Percentiles rank a stretch among this genome's conserved stretches.
These are phyloP conservation scores for Rachicladosporium sp. DNA, from an alignment of 2,329 filamentous ascomycete species.

Conservation along the genomic window DNA sequence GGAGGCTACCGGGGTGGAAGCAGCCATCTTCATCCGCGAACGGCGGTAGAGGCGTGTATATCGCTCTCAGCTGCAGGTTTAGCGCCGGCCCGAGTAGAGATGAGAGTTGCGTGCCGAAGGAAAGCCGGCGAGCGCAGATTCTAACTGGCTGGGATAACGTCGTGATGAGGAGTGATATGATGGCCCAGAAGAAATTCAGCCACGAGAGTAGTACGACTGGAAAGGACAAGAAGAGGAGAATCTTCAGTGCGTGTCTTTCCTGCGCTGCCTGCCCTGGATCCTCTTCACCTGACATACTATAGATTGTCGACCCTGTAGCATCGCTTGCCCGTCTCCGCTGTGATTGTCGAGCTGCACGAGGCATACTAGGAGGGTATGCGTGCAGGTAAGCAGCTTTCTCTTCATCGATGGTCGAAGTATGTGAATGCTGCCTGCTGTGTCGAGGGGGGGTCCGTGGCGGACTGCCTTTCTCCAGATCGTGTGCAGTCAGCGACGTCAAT, in stretches of 20 bases:
- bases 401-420: constrained; percentile 11
- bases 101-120: constrained; percentile 39
- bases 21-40: constrained; percentile 25
- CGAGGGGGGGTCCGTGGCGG: constrained; percentile 6
- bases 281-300: constrained; percentile 20
- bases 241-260: constrained; percentile 31
- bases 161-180: constrained; percentile 39
- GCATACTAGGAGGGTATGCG: constrained; percentile 6
- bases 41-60: constrained; percentile 29
- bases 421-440: constrained; percentile 7
- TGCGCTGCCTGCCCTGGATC: constrained; percentile 27
- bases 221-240: constrained; percentile 40
- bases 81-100: constrained; percentile 42
- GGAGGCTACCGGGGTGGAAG: constrained; percentile 32
- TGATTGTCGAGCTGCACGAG: constrained; percentile 3
- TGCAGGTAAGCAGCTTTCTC: constrained; percentile 14
- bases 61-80: constrained; percentile 37
- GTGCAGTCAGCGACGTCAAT: constrained; percentile 16
- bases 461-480: constrained; percentile 20
- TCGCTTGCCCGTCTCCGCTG: constrained; percentile 7
- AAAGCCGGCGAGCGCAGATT: constrained; percentile 37
- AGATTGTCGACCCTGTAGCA: constrained; percentile 10
- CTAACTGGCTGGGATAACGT: constrained; percentile 42
- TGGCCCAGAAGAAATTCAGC: constrained; percentile 41
- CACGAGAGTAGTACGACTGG: constrained; percentile 44